Evolutionary conservation across 2,329 filamentous ascomycete species (phyloP).

Genomic region (Fusarium algeriense): DNA sequence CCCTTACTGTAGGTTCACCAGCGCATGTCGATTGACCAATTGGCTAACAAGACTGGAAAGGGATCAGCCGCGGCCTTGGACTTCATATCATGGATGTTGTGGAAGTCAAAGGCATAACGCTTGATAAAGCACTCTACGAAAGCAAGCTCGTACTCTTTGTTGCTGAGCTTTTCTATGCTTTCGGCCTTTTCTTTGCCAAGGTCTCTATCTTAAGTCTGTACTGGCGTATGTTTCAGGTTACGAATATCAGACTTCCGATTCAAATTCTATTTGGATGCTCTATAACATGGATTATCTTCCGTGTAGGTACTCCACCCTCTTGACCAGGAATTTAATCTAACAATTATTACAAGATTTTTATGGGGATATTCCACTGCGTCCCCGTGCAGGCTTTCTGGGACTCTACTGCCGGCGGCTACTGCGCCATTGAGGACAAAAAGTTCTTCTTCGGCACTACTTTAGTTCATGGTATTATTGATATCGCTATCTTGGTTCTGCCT

Average conservation of each 20-base stretch:
- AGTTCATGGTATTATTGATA: slow-evolving; percentile 48
- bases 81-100: slow-evolving; percentile 22
- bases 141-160: slow-evolving; percentile 33
- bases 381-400: slow-evolving; percentile 39
- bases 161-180: slow-evolving; percentile 47
- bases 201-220: slow-evolving; percentile 48
- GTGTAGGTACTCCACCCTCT: slow-evolving; percentile 10
- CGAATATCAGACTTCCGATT: slow-evolving; percentile 43
- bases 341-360: slow-evolving; percentile 16
- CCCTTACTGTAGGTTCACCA: slow-evolving; percentile 26
- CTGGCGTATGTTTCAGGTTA: slow-evolving; percentile 48
- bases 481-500: slow-evolving; percentile 49
- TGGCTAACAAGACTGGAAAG: slow-evolving; percentile 14
- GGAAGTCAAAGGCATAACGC: slow-evolving; percentile 1
- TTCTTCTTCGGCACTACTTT: slow-evolving; percentile 52
- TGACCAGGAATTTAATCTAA: background rate
- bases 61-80: slow-evolving; percentile 34
- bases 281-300: slow-evolving; percentile 46
- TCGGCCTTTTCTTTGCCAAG: slow-evolving; percentile 47
- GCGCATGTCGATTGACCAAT: background rate
- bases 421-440: slow-evolving; percentile 44
- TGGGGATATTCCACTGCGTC: slow-evolving; percentile 38
- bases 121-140: background rate
- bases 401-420: slow-evolving; percentile 1
- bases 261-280: slow-evolving; percentile 43